phyloP scores from a whole-genome alignment of 2,329 filamentous ascomycete genomes.

The Boeremia exigua region DNA sequence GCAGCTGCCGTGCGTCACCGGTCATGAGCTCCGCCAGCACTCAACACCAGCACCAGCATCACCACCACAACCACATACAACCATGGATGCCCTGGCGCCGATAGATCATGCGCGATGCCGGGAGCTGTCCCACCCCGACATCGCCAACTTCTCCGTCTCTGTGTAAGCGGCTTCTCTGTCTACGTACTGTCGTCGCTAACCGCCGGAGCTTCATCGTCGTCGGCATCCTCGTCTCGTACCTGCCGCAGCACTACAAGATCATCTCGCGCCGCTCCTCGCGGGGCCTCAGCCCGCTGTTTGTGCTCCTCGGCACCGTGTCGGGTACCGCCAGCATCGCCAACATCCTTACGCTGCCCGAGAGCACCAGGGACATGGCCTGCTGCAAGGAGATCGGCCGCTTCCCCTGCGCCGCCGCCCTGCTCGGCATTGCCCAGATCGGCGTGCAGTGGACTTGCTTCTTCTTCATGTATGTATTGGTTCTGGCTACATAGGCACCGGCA shows the following conservation, averaged over 20 bases:
- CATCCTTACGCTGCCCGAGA: slow-evolving; percentile 85
- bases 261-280: slow-evolving; percentile 84
- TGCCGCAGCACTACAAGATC: slow-evolving; percentile 94
- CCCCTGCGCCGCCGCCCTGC: slow-evolving; percentile 81
- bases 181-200: slow-evolving; percentile 19
- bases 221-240: slow-evolving; percentile 89
- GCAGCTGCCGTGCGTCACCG: slow-evolving; percentile 8
- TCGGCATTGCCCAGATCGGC: slow-evolving; percentile 90
- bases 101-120: slow-evolving; percentile 49
- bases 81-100: slow-evolving; percentile 1
- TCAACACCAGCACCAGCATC: background rate
- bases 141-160: slow-evolving; percentile 60
- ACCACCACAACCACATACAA: background rate
- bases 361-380: slow-evolving; percentile 81
- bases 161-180: slow-evolving; percentile 50
- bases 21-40: slow-evolving; percentile 4
- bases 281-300: slow-evolving; percentile 93
- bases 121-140: slow-evolving; percentile 58
- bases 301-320: slow-evolving; percentile 90
- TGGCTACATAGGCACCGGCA: background rate
- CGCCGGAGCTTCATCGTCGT: slow-evolving; percentile 72
- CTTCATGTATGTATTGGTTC: slow-evolving; percentile 69
- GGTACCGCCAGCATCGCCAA: slow-evolving; percentile 90
- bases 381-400: slow-evolving; percentile 81
- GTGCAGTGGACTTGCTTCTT: slow-evolving; percentile 92